Evolutionary conservation across 495 filamentous ascomycete species (phyloP), one percentile per base, ranked within the genome.

Genomic region (Corynascus novoguineensis): DNA sequence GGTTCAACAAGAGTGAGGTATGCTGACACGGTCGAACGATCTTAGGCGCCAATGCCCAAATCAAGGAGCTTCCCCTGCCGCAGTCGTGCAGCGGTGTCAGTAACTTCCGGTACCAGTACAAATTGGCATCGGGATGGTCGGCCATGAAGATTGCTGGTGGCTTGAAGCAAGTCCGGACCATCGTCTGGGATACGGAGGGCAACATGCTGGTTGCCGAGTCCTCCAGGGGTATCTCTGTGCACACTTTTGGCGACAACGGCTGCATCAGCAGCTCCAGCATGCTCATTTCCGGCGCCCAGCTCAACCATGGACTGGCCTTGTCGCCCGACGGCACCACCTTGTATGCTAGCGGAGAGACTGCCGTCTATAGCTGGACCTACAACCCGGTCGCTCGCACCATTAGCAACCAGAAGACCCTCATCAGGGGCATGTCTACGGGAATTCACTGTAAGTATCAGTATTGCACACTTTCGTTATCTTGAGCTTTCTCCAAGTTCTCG

Each of bases 221-320:
- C 44, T 73, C 72, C 24, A 52, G 51, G 29, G 85, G 85, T 19
- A 75, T 87, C 54, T 73, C 73, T 6, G 75, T 76, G 29, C 68
- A 85, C 58, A 73, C 63, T 1, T 71, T 87, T 25, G 74, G 73
- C 24, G 77, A 78, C 51, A 67, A 75, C 52, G 81, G 77, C 5
- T 78, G 78, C 45, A 73, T 68, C 61, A 69, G 62, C 52, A 65
- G 60, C 69, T 68, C 68, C 5, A 55, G 24, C 58, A 67, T 65
- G 67, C 65, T 69, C 56, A 60, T 68, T 75, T 60, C 66, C 66
- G 58, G 70, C 67, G 55, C 59, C 50, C 61, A 66, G 67, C 71
- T 88, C n/a, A 85, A 86, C 65, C 85, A 88, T 68, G 85, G 84
- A n/a, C 73, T 88, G 29, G 78, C 78, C 17, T 66, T 88, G 19